phyloP scores from a whole-genome alignment of 2,329 filamentous ascomycete genomes.

The Hypoxylon sp. region DNA sequence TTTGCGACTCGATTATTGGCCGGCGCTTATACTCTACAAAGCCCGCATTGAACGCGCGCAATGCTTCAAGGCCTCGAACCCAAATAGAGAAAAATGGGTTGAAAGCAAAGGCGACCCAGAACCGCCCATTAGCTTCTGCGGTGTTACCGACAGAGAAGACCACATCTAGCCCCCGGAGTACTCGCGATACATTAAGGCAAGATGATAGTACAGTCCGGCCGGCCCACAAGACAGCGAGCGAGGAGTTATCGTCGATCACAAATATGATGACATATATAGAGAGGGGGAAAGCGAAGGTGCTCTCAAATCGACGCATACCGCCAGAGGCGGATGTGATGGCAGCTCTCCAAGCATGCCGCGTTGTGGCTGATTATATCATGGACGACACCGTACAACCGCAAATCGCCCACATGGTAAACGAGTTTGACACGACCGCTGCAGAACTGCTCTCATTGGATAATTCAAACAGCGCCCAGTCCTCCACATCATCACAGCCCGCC shows the following conservation, averaged over 20 bases:
- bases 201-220: slow-evolving; percentile 10
- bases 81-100: slow-evolving; percentile 27
- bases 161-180: slow-evolving; percentile 2
- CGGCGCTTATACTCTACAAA: slow-evolving; percentile 42
- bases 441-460: slow-evolving; percentile 54
- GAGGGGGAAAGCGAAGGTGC: slow-evolving; percentile 44
- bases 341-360: slow-evolving; percentile 48
- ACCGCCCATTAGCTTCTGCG: slow-evolving; percentile 21
- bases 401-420: slow-evolving; percentile 48
- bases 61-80: slow-evolving; percentile 39
- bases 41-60: slow-evolving; percentile 50
- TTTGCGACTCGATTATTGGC: slow-evolving; percentile 51
- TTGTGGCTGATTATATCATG: slow-evolving; percentile 50
- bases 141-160: slow-evolving; percentile 26
- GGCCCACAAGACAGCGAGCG: slow-evolving; percentile 19
- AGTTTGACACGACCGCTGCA: slow-evolving; percentile 55
- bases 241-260: slow-evolving; percentile 45
- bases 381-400: slow-evolving; percentile 50
- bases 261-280: slow-evolving; percentile 49
- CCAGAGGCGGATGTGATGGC: slow-evolving; percentile 48
- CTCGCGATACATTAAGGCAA: slow-evolving; percentile 9
- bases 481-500: slow-evolving; percentile 35
- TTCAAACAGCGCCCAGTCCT: slow-evolving; percentile 22
- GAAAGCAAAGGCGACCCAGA: not conserved
- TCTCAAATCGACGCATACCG: slow-evolving; percentile 44